These are phyloP conservation scores for Stentor coeruleus DNA, from an alignment of 73 alveolate genomes.

Conservation along the genomic window DNA sequence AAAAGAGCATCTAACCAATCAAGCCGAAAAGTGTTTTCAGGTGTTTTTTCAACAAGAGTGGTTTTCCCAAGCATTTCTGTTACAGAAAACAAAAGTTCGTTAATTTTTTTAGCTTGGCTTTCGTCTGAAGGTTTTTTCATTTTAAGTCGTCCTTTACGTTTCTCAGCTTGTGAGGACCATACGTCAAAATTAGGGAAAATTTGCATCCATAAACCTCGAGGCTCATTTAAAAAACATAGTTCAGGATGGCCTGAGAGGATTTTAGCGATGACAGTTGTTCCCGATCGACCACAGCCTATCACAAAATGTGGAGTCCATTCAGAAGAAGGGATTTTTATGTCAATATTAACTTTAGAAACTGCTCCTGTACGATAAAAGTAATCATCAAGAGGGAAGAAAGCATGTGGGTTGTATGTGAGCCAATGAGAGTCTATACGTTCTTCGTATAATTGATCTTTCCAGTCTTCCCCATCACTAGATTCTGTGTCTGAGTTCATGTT, in stretches of 20 bases:
- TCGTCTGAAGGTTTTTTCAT: neutral
- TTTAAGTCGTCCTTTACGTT: neutral
- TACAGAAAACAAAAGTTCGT: neutral
- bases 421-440: constrained; percentile 13
- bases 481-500: neutral
- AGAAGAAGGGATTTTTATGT: neutral
- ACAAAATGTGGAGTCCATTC: neutral
- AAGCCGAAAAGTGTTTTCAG: constrained; percentile 23
- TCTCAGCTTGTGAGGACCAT: neutral
- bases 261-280: constrained; percentile 1
- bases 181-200: constrained; percentile 1
- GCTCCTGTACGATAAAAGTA: constrained; percentile 13
- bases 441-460: neutral
- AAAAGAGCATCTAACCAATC: constrained; percentile 1
- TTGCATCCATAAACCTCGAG: constrained; percentile 8
- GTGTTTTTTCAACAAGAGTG: constrained; percentile 19
- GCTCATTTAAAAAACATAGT: neutral
- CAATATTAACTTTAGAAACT: neutral
- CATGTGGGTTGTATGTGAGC: constrained; percentile 21
- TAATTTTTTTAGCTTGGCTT: neutral
- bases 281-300: constrained; percentile 24
- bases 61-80: neutral
- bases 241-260: constrained; percentile 23
- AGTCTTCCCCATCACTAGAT: neutral
- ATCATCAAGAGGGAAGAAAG: constrained; percentile 14